phyloP scores from a whole-genome alignment of 176 grass and related monocot genomes.

The Oryza nivara region DNA sequence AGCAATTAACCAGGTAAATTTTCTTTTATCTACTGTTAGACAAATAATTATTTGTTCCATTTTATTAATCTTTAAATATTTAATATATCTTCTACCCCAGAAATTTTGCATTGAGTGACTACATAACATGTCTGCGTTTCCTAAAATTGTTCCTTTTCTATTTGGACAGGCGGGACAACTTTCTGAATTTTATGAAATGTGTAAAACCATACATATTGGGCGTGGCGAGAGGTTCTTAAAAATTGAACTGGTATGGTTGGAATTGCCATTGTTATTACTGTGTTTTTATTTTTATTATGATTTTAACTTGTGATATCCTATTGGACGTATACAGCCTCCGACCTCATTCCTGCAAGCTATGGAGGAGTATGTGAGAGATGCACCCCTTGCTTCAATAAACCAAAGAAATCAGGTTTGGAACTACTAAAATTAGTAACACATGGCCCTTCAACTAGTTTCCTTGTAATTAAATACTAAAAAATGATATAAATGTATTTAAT shows the following conservation, averaged over 20 bases:
- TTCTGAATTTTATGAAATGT: slow-evolving; percentile 92
- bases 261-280: neutral
- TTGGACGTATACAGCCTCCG: slow-evolving; percentile 66
- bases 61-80: neutral
- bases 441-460: neutral
- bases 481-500: neutral
- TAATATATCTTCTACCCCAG: neutral
- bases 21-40: neutral
- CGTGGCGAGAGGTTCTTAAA: slow-evolving; percentile 73
- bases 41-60: slow-evolving; percentile 4
- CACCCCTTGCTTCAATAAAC: slow-evolving; percentile 65
- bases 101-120: neutral
- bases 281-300: neutral
- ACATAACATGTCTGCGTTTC: neutral
- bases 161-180: slow-evolving; percentile 73
- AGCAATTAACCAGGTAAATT: slow-evolving; percentile 72
- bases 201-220: slow-evolving; percentile 83
- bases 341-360: slow-evolving; percentile 81
- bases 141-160: slow-evolving; percentile 1
- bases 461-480: neutral
- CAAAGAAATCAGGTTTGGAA: slow-evolving; percentile 64
- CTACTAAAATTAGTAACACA: neutral
- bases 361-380: slow-evolving; percentile 94
- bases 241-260: slow-evolving; percentile 73
- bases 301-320: slow-evolving; percentile 24